Base-by-base conservation (phyloP, 2,329 filamentous ascomycete species). In the Epichloe glyceriae region DNA sequence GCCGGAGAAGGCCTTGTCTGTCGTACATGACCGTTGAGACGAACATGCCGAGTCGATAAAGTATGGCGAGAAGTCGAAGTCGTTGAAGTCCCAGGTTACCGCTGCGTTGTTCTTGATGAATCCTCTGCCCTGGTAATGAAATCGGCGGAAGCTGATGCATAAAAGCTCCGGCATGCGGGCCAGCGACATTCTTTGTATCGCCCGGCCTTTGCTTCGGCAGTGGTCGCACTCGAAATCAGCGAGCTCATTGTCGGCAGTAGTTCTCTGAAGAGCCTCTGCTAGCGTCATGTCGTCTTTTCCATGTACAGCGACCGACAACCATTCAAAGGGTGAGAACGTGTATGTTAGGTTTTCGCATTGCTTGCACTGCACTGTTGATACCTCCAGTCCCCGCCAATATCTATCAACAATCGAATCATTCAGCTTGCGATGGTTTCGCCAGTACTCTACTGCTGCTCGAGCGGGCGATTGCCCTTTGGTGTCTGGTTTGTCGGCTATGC, bases 91-190 rank as follows among this genome's bases (percentile, higher is more conserved):
- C 64, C 94, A 95, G 11, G 82, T 76, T 47, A 95, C 80, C 2
- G 78, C 79, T 0, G 79, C 85, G 56, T 80, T 78, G 50, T 86
- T 78, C 68, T 95, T 95, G 51, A 53, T 74, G 68, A 49, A 76
- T 14, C 62, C 61, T 37, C 59, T 55, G 42, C 59, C 57, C 54
- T 67, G 62, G 54, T 65, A 67, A 58, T 70, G 60, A 62, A 73
- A 72, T 56, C 71, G 80, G 61, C 87, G 86, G 66, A 95, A 82
- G 55, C 84, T 80, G 17, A 95, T 71, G 51, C 89, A 86, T 7
- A 96, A 73, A 51, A 89, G 80, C 49, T 87, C 81, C 0, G 91
- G 89, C 30, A 89, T 80, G 7, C 88, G 82, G 8, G 85, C 89
- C 52, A 94, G 79, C 46, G 80, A 84, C 52, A 85, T 80, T 54